phyloP scores from a whole-genome alignment of 192 early-diverging fungal species.

The Phlyctochytrium planicorne region DNA sequence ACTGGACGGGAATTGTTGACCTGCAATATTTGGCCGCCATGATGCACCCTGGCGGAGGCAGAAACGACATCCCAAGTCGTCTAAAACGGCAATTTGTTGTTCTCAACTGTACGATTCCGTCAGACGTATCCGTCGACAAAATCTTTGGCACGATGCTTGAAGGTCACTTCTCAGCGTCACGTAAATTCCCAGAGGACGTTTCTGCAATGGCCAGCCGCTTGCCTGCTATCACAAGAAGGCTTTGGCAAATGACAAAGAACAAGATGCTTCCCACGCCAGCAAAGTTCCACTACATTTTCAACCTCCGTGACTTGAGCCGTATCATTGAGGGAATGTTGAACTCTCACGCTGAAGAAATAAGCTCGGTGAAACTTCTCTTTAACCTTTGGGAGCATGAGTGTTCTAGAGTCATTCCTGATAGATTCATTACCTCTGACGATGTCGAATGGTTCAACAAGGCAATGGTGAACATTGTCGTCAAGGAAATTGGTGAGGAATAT shows the following conservation, averaged over 20 bases:
- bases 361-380: conserved; percentile 43
- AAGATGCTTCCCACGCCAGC: conserved; percentile 70
- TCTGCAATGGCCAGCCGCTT: conserved; percentile 36
- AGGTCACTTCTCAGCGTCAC: conserved; percentile 57
- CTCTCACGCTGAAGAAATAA: conserved; percentile 52
- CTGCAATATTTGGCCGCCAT: conserved; percentile 60
- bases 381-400: conserved; percentile 67
- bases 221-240: conserved; percentile 48
- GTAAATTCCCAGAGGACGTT: conserved; percentile 57
- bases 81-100: conserved; percentile 60
- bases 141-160: conserved; percentile 66
- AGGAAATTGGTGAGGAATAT: conserved; percentile 58
- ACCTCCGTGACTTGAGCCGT: conserved; percentile 59
- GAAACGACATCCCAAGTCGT: conserved; percentile 64
- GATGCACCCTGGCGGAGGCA: conserved; percentile 68
- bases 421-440: conserved; percentile 60
- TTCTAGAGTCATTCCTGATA: conserved; percentile 58
- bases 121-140: conserved; percentile 61
- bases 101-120: conserved; percentile 65
- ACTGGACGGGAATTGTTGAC: conserved; percentile 68
- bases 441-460: conserved; percentile 62
- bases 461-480: conserved; percentile 39
- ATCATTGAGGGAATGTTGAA: conserved; percentile 65
- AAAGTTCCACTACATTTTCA: conserved; percentile 71
- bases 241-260: conserved; percentile 64